Base-by-base conservation (phyloP, 164 flowering plant species). In the Vitis cinerea region DNA sequence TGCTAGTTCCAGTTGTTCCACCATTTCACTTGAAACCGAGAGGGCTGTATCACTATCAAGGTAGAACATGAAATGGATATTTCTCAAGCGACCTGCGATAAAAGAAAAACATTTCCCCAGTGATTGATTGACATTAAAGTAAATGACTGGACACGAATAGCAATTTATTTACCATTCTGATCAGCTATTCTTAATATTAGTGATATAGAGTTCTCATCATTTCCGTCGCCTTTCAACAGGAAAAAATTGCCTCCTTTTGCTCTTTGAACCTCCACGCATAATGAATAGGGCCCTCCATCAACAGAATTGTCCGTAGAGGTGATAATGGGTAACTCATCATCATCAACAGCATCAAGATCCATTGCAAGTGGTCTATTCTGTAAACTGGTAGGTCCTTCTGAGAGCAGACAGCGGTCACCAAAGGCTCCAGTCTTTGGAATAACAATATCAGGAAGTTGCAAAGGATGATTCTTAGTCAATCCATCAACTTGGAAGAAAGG, bases 401-500 rank as follows among this genome's bases (percentile, higher is more conserved):
- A 85, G 56, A 83, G 81, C 30, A 87, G 68, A 70, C 78, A 85
- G 3, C 84, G 79, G 30, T 85, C 87, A 59, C 81, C 83, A 64
- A 76, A 76, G 19, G 80, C 67, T 50, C 77, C 82, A 27, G 19
- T 66, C 71, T 77, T 84, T 10, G 91, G 87, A 44, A 75, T 66
- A 27, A 81, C 84, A 62, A 79, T 73, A 68, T 78, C 84, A 69
- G 87, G 82, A 55, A 77, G 74, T 37, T 27, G 80, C 65, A 79
- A 64, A 29, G 86, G 74, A 47, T 47, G 59, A 63, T 62, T 72
- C 54, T 68, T 67, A 31, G 69, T 51, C 19, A 70, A 66, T 59
- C 81, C 80, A 72, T 83, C 87, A 19, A 61, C 10, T 64, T 79
- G 86, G 71, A 90, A 87, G 72, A 90, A 90, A 11, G 87, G 83